These are phyloP conservation scores for Quercus agrifolia DNA, from an alignment of 306 rosid genomes.

Conservation along the genomic window DNA sequence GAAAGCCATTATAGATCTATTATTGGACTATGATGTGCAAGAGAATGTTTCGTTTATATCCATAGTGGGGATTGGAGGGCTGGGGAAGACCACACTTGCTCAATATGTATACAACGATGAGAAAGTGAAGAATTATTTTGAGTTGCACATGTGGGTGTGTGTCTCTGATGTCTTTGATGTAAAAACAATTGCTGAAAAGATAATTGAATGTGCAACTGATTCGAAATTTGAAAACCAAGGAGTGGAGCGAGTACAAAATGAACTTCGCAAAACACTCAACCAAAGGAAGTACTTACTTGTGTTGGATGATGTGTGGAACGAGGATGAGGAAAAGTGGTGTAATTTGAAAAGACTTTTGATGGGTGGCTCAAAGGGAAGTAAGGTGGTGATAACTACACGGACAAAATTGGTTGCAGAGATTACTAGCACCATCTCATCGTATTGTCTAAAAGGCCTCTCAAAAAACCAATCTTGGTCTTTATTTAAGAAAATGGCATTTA, in stretches of 20 bases:
- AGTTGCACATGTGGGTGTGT: too few relatives aligned
- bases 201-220: neutral
- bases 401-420: neutral
- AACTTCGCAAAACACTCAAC: neutral
- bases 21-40: neutral
- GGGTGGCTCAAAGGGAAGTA: neutral
- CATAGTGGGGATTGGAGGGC: neutral
- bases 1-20: neutral
- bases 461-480: neutral
- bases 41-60: neutral
- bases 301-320: neutral
- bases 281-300: neutral
- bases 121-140: too few relatives aligned
- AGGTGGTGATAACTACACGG: neutral
- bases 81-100: neutral
- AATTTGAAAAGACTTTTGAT: neutral
- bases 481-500: too few relatives aligned
- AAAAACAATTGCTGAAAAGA: neutral
- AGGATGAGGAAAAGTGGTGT: neutral
- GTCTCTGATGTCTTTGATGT: neutral
- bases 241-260: too few relatives aligned
- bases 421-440: neutral
- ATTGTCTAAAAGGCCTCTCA: neutral
- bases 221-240: fast-evolving
- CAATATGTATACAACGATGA: neutral